Evolutionary conservation across 192 early-diverging fungal genomes (phyloP).

Genomic region (Nowakowskiella sp.): DNA sequence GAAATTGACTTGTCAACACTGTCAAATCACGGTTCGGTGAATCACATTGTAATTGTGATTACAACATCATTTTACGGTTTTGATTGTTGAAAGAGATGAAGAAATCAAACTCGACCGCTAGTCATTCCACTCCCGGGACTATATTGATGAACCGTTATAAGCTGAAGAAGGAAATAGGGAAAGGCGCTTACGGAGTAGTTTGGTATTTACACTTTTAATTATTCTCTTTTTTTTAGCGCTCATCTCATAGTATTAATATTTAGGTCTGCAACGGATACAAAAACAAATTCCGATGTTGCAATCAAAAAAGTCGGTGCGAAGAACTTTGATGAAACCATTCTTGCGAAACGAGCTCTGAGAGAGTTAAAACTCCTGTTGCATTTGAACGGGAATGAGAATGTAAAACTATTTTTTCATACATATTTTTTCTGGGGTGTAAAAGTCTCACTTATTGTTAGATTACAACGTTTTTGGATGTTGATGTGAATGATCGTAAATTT

Average conservation of each 20-base stretch:
- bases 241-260: background rate
- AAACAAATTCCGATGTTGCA: background rate
- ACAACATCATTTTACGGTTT: too few relatives aligned
- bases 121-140: too few relatives aligned
- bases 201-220: background rate
- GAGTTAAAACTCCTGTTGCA: background rate
- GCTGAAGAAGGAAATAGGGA: background rate
- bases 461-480: conserved; percentile 84
- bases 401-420: too few relatives aligned
- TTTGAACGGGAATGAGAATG: background rate
- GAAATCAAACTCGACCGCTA: too few relatives aligned
- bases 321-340: background rate
- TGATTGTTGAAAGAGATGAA: too few relatives aligned
- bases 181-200: background rate
- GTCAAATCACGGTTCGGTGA: too few relatives aligned
- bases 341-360: background rate
- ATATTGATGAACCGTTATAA: background rate
- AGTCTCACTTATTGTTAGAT: too few relatives aligned
- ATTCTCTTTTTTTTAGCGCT: background rate
- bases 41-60: too few relatives aligned
- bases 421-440: too few relatives aligned
- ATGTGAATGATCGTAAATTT: conserved; percentile 61
- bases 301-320: conserved; percentile 3
- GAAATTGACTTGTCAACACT: too few relatives aligned
- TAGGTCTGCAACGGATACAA: background rate